Conservation (phyloP, 2,329 filamentous ascomycete genomes). For the Alternaria sp. region DNA sequence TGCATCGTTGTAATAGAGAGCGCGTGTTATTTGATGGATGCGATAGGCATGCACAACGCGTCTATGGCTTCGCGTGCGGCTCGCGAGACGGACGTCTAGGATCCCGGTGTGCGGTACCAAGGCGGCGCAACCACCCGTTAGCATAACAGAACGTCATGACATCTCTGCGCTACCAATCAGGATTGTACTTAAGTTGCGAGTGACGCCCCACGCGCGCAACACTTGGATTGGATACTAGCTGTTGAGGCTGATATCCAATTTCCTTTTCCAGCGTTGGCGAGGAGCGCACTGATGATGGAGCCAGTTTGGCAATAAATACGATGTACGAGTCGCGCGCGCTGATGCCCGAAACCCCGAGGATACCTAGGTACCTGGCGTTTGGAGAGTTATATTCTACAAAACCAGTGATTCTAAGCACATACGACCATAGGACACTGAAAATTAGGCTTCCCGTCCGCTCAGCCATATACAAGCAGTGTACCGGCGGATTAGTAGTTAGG, state of each 20-base stretch:
- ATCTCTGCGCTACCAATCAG: not conserved
- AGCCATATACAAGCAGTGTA: too few species aligned
- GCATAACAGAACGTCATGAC: not conserved
- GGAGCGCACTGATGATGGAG: not conserved
- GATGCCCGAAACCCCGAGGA: too few species aligned
- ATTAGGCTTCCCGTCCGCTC: too few species aligned
- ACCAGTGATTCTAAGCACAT: too few species aligned
- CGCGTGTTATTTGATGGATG: not conserved
- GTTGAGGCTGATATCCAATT: not conserved
- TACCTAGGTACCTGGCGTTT: too few species aligned
- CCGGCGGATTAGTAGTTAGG: too few species aligned
- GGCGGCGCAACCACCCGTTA: not conserved
- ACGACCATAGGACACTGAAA: too few species aligned
- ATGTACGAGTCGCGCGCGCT: too few species aligned
- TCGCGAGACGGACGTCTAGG: not conserved
- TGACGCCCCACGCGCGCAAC: not conserved
- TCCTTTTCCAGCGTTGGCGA: not conserved
- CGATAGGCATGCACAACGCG: not conserved
- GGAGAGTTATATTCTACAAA: too few species aligned
- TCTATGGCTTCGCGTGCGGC: not conserved
- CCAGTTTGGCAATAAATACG: not conserved
- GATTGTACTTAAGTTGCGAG: not conserved
- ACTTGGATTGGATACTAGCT: not conserved
- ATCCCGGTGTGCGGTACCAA: not conserved
- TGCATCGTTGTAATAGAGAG: not conserved